Percentiles rank a stretch among this genome's conserved stretches.
These are phyloP conservation scores for Yamadazyma sp. DNA, from an alignment of 1,139 yeast species.

Conservation along the genomic window DNA sequence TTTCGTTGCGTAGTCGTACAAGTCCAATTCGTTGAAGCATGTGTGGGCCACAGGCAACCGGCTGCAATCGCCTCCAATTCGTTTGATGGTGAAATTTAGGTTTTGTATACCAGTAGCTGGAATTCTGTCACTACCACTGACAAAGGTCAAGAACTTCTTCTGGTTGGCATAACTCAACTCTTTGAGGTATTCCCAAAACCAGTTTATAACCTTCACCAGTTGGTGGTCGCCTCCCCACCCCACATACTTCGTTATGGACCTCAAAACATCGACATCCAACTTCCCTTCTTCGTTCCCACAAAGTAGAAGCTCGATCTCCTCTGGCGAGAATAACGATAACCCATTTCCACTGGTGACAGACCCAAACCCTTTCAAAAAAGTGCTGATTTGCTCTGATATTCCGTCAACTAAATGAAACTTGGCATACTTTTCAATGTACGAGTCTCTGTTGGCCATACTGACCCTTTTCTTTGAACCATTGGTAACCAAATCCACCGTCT, in stretches of 20 bases:
- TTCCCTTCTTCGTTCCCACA: conserved; percentile 73
- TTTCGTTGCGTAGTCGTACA: conserved; percentile 61
- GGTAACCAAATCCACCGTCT: conserved; percentile 51
- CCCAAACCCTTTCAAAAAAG: conserved; percentile 70
- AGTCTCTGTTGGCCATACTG: conserved; percentile 52
- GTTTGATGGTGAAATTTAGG: conserved; percentile 64
- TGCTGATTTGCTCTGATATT: conserved; percentile 50
- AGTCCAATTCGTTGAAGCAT: conserved; percentile 84
- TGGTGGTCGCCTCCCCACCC: conserved; percentile 47
- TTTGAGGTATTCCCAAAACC: conserved; percentile 85
- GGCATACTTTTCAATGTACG: conserved; percentile 63
- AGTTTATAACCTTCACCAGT: conserved; percentile 46
- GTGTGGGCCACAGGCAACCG: conserved; percentile 87
- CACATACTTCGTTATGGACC: conserved; percentile 69
- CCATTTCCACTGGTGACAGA: conserved; percentile 82
- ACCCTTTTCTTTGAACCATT: conserved; percentile 59
- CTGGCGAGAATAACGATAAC: conserved; percentile 70
- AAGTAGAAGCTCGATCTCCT: conserved; percentile 74
- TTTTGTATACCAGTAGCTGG: conserved; percentile 91
- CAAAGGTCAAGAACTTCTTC: conserved; percentile 65
- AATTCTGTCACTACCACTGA: conserved; percentile 87
- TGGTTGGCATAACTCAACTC: conserved; percentile 49
- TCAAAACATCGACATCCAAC: conserved; percentile 65
- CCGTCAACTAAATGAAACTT: conserved; percentile 59
- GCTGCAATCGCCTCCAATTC: conserved; percentile 50